phyloP scores from a whole-genome alignment of 2,329 filamentous ascomycete species.

The Erysiphe neolycopersici region DNA sequence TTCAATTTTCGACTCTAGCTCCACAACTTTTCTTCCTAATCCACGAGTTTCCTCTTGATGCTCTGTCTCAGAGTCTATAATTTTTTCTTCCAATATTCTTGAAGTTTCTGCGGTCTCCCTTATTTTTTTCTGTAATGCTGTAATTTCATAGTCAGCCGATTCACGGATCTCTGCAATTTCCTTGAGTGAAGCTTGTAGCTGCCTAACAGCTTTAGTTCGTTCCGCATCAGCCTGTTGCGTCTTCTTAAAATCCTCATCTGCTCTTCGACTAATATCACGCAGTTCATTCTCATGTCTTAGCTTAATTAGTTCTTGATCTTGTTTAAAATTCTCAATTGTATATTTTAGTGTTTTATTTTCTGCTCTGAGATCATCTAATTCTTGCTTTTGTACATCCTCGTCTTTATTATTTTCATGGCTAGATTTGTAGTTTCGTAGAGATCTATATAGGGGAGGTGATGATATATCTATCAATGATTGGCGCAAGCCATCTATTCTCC shows the following conservation, averaged over 20 bases:
- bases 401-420: constrained; percentile 17
- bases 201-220: constrained; percentile 21
- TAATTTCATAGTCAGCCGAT: constrained; percentile 26
- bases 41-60: constrained; percentile 45
- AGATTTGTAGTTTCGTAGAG: neutral
- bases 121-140: constrained; percentile 38
- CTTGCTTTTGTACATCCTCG: constrained; percentile 6
- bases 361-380: constrained; percentile 59
- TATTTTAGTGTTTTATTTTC: constrained; percentile 75
- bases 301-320: constrained; percentile 58
- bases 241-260: constrained; percentile 61
- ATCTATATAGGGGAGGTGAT: constrained; percentile 29
- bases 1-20: constrained; percentile 32
- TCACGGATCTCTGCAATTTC: constrained; percentile 27
- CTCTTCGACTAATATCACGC: constrained; percentile 49
- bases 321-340: constrained; percentile 61
- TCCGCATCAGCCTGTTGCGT: constrained; percentile 32
- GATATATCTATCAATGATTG: constrained; percentile 15
- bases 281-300: constrained; percentile 65
- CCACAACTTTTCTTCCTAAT: constrained; percentile 30
- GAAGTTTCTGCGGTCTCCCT: constrained; percentile 48
- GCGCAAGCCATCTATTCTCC: neutral
- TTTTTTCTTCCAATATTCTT: constrained; percentile 50
- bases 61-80: constrained; percentile 38
- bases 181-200: constrained; percentile 22